Conservation (phyloP, 768 basidiomycete species). For the Leccinum variicolor region DNA sequence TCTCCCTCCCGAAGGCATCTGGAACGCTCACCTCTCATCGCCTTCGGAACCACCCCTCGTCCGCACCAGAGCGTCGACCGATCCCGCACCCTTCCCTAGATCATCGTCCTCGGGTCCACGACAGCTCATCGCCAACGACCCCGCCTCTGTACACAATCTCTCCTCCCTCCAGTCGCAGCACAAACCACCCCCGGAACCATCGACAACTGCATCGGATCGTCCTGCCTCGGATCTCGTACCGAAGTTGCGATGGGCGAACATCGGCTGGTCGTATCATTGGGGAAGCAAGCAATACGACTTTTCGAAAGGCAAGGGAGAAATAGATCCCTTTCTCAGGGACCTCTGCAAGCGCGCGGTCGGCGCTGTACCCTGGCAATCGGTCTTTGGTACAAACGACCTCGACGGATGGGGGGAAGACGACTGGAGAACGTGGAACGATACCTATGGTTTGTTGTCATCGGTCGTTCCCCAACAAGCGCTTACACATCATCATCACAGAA, state of each 20-base stretch:
- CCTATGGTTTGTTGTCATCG: constrained; percentile 58
- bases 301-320: constrained; percentile 57
- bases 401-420: constrained; percentile 55
- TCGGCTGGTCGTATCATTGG: constrained; percentile 98
- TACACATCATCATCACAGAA: constrained; percentile 41
- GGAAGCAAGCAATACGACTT: constrained; percentile 95
- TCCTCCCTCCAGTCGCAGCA: constrained; percentile 48
- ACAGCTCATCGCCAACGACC: constrained; percentile 66
- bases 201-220: constrained; percentile 50
- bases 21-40: constrained; percentile 53
- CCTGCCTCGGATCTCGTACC: constrained; percentile 55
- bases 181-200: constrained; percentile 65
- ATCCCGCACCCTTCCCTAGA: constrained; percentile 1
- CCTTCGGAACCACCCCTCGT: constrained; percentile 37
- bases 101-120: constrained; percentile 48
- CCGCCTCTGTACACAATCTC: constrained; percentile 59
- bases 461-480: constrained; percentile 4
- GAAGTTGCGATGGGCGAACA: constrained; percentile 92
- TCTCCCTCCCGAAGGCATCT: constrained; percentile 73
- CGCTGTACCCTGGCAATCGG: constrained; percentile 64
- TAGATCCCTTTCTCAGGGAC: constrained; percentile 52
- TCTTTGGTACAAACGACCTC: constrained; percentile 43
- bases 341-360: constrained; percentile 64
- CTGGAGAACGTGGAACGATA: constrained; percentile 73
- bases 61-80: constrained; percentile 36